Evolutionary conservation across 179 eudicot species (phyloP).

Genomic region (Corrigiola litoralis): DNA sequence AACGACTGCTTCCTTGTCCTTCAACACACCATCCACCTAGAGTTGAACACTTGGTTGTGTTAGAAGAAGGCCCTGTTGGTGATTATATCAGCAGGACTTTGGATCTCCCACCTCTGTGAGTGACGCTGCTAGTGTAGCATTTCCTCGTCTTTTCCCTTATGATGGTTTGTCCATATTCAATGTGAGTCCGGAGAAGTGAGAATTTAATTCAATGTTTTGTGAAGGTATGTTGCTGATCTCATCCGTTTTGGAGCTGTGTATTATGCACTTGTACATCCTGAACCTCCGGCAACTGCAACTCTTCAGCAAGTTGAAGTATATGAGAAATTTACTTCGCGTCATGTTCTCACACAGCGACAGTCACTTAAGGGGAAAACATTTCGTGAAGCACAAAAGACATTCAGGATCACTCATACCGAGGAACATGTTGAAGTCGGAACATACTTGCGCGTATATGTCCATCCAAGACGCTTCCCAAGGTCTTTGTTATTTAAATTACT

Average conservation of each 20-base stretch:
- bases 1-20: conserved; percentile 77
- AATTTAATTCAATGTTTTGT: conserved; percentile 10
- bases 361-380: conserved; percentile 81
- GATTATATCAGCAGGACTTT: conserved; percentile 64
- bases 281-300: conserved; percentile 89
- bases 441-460: conserved; percentile 90
- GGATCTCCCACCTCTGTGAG: conserved; percentile 83
- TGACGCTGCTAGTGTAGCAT: conserved; percentile 9
- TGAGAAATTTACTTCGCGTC: conserved; percentile 62
- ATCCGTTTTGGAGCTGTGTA: conserved; percentile 93
- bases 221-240: conserved; percentile 92
- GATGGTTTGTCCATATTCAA: background rate
- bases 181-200: conserved; percentile 7
- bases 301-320: conserved; percentile 56
- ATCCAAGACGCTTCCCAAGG: conserved; percentile 96
- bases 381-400: conserved; percentile 84
- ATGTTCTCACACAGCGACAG: conserved; percentile 47
- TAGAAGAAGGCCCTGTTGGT: conserved; percentile 68
- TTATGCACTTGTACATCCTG: conserved; percentile 86
- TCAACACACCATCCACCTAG: conserved; percentile 58
- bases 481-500: conserved; percentile 18
- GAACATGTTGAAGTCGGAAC: conserved; percentile 87
- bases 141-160: conserved; percentile 10
- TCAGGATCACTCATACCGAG: conserved; percentile 52
- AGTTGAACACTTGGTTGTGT: conserved; percentile 85